Conservation (phyloP, 306 rosid species). For the Quercus rubra region DNA sequence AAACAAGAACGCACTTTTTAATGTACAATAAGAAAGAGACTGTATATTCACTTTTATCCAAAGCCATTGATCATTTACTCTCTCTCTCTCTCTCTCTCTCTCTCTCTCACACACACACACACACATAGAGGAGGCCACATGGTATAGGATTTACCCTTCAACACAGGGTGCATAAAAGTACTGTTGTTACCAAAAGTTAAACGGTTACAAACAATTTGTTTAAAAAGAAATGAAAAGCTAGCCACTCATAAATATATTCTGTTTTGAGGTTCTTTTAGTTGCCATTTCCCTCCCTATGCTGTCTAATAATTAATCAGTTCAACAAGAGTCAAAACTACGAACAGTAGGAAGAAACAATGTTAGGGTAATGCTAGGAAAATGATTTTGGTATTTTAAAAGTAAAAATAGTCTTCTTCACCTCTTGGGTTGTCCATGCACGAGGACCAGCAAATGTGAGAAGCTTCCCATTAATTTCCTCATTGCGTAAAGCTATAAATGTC, state of each 20-base stretch:
- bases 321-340: background rate
- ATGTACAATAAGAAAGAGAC: background rate
- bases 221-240: background rate
- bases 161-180: background rate
- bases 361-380: background rate
- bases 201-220: background rate
- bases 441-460: slow-evolving; percentile 93
- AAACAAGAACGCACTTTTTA: slow-evolving; percentile 13
- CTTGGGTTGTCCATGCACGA: slow-evolving; percentile 98
- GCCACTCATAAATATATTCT: background rate
- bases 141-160: background rate
- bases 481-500: slow-evolving; percentile 71
- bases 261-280: background rate
- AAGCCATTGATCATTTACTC: background rate
- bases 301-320: background rate
- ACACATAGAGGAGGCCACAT: no score
- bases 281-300: background rate
- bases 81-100: background rate
- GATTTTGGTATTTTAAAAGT: background rate
- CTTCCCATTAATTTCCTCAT: slow-evolving; percentile 69
- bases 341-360: background rate
- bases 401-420: slow-evolving; percentile 37
- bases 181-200: background rate
- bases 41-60: background rate
- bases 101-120: no score